Evolutionary conservation across 2,329 filamentous ascomycete species (phyloP).

Genomic region (Apiospora phragmitis): DNA sequence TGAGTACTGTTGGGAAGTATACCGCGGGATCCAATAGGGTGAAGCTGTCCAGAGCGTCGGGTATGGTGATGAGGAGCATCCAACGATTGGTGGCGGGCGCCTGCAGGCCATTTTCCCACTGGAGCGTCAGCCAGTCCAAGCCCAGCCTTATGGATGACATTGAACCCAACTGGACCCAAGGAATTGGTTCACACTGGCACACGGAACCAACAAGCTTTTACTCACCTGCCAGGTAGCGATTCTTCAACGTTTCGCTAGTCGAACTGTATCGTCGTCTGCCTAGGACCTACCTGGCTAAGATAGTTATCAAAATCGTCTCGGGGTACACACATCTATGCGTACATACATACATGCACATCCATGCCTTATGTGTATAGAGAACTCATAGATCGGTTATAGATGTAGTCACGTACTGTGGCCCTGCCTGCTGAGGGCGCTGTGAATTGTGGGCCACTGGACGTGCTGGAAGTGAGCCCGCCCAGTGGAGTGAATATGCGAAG

Average conservation of each 20-base stretch:
- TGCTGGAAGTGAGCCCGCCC: background rate
- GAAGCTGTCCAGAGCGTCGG: background rate
- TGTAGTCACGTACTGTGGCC: background rate
- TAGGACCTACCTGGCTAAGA: background rate
- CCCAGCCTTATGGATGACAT: background rate
- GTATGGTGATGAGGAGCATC: background rate
- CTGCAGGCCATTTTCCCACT: background rate
- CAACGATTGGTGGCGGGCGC: conserved; percentile 1
- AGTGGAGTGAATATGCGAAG: no score
- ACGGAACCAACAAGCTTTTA: conserved; percentile 3
- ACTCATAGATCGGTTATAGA: background rate
- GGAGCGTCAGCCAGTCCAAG: background rate
- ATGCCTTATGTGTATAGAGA: background rate
- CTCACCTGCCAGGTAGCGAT: background rate
- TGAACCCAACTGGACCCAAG: conserved; percentile 7
- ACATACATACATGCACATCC: background rate
- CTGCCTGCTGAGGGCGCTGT: background rate
- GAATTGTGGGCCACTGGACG: background rate
- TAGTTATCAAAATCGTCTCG: background rate
- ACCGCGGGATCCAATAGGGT: background rate
- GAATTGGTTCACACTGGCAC: background rate
- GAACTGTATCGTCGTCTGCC: background rate
- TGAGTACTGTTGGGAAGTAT: background rate
- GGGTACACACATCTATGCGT: background rate
- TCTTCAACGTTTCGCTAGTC: conserved; percentile 4